Conservation (phyloP, 805 yeast genomes). For the Candida piceae region DNA sequence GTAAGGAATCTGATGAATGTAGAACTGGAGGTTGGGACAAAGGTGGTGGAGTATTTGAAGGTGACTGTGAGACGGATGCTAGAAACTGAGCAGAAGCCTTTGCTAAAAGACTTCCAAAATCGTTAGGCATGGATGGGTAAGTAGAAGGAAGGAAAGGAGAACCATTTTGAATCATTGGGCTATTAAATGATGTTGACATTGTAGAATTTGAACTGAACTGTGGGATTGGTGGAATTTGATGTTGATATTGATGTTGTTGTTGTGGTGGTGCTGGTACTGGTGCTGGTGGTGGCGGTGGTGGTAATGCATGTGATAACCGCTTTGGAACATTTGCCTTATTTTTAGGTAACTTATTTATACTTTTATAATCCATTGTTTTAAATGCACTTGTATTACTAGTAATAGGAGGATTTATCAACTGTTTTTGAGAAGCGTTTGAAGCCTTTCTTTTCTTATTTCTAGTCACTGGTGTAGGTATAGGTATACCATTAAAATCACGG, state of each 20-base stretch:
- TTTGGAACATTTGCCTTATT: background rate
- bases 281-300: too few species aligned
- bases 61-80: background rate
- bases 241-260: too few species aligned
- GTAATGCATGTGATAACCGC: too few species aligned
- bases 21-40: too few species aligned
- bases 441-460: background rate
- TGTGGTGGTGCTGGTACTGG: too few species aligned
- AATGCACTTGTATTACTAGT: background rate
- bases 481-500: background rate
- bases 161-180: background rate
- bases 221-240: too few species aligned
- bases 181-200: too few species aligned
- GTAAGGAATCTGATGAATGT: too few species aligned
- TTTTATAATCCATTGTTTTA: conserved; percentile 9
- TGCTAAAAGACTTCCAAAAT: background rate
- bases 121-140: background rate
- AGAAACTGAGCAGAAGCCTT: background rate
- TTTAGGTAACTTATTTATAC: conserved; percentile 1
- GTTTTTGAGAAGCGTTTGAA: background rate
- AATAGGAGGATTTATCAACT: too few species aligned
- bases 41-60: too few species aligned
- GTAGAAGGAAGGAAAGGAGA: background rate
- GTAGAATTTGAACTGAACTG: too few species aligned
- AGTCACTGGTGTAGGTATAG: background rate